Percentiles rank a stretch among this genome's conserved stretches.
These are phyloP conservation scores for Myriosclerotinia duriaeana DNA, from an alignment of 2,329 filamentous ascomycete genomes.

Conservation along the genomic window DNA sequence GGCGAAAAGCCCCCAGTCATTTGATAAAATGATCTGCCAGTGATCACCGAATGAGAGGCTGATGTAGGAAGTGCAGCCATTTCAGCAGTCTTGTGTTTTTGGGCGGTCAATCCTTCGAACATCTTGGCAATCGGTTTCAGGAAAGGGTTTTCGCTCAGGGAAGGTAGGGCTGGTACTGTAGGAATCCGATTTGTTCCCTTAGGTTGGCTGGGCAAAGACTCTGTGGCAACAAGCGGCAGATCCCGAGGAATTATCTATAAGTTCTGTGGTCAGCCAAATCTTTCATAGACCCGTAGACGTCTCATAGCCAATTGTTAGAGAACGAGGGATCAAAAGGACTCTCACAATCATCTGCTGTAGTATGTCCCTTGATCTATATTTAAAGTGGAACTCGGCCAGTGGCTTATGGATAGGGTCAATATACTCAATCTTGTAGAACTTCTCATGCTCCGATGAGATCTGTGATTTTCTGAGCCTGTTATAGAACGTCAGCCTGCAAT, in stretches of 20 bases:
- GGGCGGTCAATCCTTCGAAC: not conserved
- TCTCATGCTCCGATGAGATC: not conserved
- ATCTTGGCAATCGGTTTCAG: not conserved
- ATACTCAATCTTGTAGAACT: conserved; percentile 18
- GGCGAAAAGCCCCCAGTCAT: not conserved
- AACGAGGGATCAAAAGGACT: not conserved
- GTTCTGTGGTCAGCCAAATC: not conserved
- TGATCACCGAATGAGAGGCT: not conserved
- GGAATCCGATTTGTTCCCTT: not conserved
- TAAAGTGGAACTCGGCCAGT: conserved; percentile 23
- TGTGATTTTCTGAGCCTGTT: conserved; percentile 8
- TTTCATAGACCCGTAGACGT: not conserved
- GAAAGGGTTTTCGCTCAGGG: not conserved
- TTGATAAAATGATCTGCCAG: not conserved
- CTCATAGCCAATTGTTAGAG: not conserved
- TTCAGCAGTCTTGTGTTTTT: not conserved
- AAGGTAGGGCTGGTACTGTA: not conserved
- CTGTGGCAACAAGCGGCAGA: not conserved
- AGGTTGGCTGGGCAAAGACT: not conserved
- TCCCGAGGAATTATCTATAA: not conserved
- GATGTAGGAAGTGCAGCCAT: not conserved
- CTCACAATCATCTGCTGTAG: conserved; percentile 19
- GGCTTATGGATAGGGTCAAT: conserved; percentile 18
- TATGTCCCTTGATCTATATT: conserved; percentile 23
- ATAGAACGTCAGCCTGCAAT: not conserved